Base-by-base conservation (phyloP, 306 rosid genomes). In the Lablab purpureus region DNA sequence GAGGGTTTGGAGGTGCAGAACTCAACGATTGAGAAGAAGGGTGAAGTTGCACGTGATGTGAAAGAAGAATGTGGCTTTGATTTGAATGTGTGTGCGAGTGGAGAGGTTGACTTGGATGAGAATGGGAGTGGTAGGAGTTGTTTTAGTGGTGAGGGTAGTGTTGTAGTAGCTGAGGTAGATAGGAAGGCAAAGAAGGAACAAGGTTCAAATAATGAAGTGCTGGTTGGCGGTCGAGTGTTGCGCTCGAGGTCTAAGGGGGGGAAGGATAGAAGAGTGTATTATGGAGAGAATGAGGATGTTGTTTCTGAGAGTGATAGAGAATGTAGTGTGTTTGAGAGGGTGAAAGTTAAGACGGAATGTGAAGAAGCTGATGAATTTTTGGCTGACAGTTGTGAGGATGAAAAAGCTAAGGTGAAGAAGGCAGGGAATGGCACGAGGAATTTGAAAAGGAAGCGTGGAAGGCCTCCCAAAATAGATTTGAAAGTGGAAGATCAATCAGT, bases 181-280 rank as follows among this genome's bases (percentile, higher is more conserved):
- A 47, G 41, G 64, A 79, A 49, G 59, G 78, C 60, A 58, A 84
- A 86, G 80, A 80, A 25, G 67, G 77, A 75, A 27, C 67, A 34
- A 25, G 30, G 17, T 8, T 73, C 68, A 62, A 74, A 22, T 74
- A 85, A 40, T 82, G 70, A 56, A 68, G 60, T 56, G 68, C 74
- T 18, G 77, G 45, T 58, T 75, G 76, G 74, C 67, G 90, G 82
- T 75, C 86, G 93, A 67, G 85, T 90, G 55, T 82, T 95, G 78
- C 90, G 98, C 70, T 88, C 98, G 18, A 86, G 73, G 85, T 74
- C 11, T 4, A 85, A 78, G 73, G 81, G 56, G 74, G 86, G 12
- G 21, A 78, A 73, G 36, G 71, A 67, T 54, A 77, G 23, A 59
- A 84, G 56, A 74, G 23, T 36, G 73, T 63, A 21, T 58, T 56